Percentiles rank a stretch among this genome's conserved stretches.
Evolutionary conservation across 495 filamentous ascomycete genomes (phyloP).

Genomic region (Barbatosphaeria neglecta): DNA sequence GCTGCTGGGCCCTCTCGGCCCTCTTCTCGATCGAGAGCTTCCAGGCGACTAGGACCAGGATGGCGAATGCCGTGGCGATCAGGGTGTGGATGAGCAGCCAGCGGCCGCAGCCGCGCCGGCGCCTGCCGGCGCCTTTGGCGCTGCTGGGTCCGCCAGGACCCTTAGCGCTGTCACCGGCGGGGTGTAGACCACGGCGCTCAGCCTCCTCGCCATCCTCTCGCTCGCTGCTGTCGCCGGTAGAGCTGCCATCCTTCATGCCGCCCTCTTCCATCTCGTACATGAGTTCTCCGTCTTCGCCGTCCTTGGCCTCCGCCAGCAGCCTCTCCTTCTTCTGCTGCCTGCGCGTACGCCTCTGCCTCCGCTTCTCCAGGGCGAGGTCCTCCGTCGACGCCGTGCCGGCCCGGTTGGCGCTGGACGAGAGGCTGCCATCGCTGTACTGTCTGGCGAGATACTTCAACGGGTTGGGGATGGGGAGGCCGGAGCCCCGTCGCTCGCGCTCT

Average conservation of each 20-base stretch:
- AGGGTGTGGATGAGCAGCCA: conserved; percentile 43
- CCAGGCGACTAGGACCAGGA: conserved; percentile 38
- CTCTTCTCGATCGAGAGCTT: conserved; percentile 32
- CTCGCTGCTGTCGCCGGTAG: conserved; percentile 42
- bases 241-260: conserved; percentile 52
- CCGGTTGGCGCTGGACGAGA: conserved; percentile 16
- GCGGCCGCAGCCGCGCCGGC: conserved; percentile 29
- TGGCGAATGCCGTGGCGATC: conserved; percentile 38
- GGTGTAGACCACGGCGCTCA: conserved; percentile 34
- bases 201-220: conserved; percentile 42
- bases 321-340: conserved; percentile 37
- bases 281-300: conserved; percentile 58
- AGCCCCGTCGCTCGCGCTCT: conserved; percentile 38
- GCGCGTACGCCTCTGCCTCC: conserved; percentile 23
- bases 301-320: conserved; percentile 34
- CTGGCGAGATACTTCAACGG: conserved; percentile 28
- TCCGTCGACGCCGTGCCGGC: conserved; percentile 17
- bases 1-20: conserved; percentile 7
- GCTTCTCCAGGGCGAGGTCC: conserved; percentile 39
- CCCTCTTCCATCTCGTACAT: conserved; percentile 89
- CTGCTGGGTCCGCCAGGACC: no score
- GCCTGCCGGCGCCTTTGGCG: no score
- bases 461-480: conserved; percentile 31
- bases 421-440: conserved; percentile 18
- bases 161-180: conserved; percentile 33